Conservation (phyloP, 495 filamentous ascomycete species). For the Penicillium diatomitis region DNA sequence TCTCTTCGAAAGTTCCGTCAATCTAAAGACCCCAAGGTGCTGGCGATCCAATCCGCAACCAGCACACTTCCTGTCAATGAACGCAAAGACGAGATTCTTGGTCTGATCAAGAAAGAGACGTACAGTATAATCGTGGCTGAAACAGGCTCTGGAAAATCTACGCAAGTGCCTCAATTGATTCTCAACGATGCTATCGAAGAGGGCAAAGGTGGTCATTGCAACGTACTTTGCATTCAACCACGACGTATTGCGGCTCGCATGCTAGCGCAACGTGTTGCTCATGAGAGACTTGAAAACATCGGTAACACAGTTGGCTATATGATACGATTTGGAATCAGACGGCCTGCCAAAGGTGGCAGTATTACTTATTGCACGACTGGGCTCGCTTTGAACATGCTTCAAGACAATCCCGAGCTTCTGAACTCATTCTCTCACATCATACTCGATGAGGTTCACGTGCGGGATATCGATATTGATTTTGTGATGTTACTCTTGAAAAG, state of each 20-base stretch:
- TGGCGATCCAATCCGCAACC: constrained; percentile 1
- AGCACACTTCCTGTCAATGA: constrained; percentile 41
- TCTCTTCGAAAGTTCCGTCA: constrained; percentile 1
- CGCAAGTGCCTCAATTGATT: constrained; percentile 52
- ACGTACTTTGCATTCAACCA: constrained; percentile 47
- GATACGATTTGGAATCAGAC: constrained; percentile 38
- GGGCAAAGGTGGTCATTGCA: constrained; percentile 9
- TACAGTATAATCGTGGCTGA: constrained; percentile 48
- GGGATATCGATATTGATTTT: constrained; percentile 47
- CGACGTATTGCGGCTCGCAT: constrained; percentile 48
- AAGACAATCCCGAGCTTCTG: constrained; percentile 28
- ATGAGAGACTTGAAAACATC: constrained; percentile 41
- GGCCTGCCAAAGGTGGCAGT: constrained; percentile 18
- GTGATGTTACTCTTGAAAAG: constrained; percentile 46
- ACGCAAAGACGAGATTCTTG: constrained; percentile 31
- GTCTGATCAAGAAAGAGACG: constrained; percentile 38
- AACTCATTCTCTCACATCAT: constrained; percentile 43
- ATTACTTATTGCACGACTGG: constrained; percentile 53
- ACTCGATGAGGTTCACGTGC: constrained; percentile 55
- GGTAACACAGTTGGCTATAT: constrained; percentile 45
- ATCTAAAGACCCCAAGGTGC: not conserved
- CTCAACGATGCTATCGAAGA: constrained; percentile 40
- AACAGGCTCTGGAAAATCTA: constrained; percentile 54
- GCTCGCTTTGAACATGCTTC: constrained; percentile 42
- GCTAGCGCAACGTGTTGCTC: constrained; percentile 45